Conservation (phyloP, 768 basidiomycete species). For the Russula griseocarnosa region DNA sequence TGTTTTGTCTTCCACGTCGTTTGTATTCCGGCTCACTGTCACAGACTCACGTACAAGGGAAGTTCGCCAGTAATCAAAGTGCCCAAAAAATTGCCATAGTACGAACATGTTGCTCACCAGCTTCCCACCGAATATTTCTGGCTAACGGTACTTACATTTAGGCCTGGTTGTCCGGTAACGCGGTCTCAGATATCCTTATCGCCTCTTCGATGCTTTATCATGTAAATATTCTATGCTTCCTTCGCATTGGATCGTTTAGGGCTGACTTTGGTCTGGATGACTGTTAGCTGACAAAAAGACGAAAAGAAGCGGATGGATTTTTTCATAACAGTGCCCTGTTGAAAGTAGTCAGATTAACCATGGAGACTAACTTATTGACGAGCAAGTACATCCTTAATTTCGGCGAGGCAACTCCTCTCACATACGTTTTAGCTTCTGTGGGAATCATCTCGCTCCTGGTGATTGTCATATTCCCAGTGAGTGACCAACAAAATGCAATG, state of each 20-base stretch:
- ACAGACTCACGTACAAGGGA: neutral
- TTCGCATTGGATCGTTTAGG: no score
- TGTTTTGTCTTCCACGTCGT: no score
- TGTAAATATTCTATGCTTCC: neutral
- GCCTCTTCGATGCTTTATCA: constrained; percentile 11
- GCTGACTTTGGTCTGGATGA: neutral
- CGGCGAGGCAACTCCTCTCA: no score
- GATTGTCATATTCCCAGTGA: constrained; percentile 6
- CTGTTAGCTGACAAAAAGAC: neutral
- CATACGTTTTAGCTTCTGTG: constrained; percentile 4
- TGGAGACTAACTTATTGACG: constrained; percentile 31
- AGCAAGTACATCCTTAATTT: neutral
- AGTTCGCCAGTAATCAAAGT: neutral
- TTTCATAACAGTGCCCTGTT: constrained; percentile 15
- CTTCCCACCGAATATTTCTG: neutral
- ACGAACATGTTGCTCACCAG: neutral
- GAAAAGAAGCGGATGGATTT: neutral
- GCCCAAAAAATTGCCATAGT: neutral
- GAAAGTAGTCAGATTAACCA: constrained; percentile 29
- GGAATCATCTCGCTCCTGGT: neutral
- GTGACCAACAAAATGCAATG: neutral
- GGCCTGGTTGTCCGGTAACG: constrained; percentile 14
- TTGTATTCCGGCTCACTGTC: neutral
- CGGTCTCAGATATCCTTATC: constrained; percentile 8
- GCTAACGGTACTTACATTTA: neutral